Evolutionary conservation across 2,329 filamentous ascomycete species (phyloP).

Genomic region (Nemania sp.): DNA sequence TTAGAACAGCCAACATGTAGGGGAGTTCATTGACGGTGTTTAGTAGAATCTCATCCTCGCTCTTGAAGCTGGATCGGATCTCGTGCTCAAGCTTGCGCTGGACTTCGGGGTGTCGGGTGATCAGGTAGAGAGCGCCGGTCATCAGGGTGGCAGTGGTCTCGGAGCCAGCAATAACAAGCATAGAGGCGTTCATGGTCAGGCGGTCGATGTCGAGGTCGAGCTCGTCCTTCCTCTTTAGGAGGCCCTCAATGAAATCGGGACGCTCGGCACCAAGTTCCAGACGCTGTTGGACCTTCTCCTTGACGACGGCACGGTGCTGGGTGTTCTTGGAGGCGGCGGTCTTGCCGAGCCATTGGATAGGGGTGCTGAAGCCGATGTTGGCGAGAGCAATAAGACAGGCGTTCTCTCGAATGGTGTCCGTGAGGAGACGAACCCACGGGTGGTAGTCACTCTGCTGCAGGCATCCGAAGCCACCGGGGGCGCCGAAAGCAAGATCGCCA

Average conservation of each 20-base stretch:
- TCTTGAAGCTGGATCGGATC: constrained; percentile 54
- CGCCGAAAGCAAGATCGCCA: constrained; percentile 61
- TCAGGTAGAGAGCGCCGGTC: constrained; percentile 54
- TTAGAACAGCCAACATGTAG: constrained; percentile 58
- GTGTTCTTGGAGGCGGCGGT: constrained; percentile 40
- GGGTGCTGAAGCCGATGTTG: constrained; percentile 37
- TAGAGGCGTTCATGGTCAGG: constrained; percentile 44
- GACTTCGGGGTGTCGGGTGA: constrained; percentile 54
- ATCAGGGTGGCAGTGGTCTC: constrained; percentile 64
- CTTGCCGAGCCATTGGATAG: constrained; percentile 39
- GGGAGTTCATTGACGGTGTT: constrained; percentile 49
- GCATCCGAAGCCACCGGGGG: constrained; percentile 53
- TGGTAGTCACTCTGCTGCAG: constrained; percentile 52
- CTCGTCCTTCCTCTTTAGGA: constrained; percentile 49
- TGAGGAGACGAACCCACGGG: constrained; percentile 53
- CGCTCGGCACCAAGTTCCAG: constrained; percentile 47
- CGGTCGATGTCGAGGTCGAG: constrained; percentile 41
- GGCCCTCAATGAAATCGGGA: constrained; percentile 51
- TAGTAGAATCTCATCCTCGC: constrained; percentile 56
- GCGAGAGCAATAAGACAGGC: constrained; percentile 40
- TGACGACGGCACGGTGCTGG: constrained; percentile 42
- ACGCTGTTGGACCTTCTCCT: constrained; percentile 46
- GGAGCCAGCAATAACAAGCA: constrained; percentile 60
- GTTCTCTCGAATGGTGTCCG: constrained; percentile 45
- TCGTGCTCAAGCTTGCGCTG: constrained; percentile 54